These are phyloP conservation scores for Chlamydomonas sphaeroides DNA, from an alignment of 139 green algal genomes.

Conservation along the genomic window DNA sequence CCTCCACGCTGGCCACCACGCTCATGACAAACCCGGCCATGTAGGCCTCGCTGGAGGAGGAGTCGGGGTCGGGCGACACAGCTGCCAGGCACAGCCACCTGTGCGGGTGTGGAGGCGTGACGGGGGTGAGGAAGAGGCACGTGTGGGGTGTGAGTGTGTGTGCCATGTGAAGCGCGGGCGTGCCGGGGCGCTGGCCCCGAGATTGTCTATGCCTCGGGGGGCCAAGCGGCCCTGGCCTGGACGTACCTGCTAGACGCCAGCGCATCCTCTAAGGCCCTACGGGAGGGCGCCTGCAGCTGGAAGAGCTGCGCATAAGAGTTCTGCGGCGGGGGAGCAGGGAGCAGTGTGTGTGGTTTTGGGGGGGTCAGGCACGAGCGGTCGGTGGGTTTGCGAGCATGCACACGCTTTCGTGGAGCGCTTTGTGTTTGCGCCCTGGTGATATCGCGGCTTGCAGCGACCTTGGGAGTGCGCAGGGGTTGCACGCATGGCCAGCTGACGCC, in stretches of 20 bases:
- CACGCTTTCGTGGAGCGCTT: no score
- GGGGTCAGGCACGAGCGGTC: not conserved
- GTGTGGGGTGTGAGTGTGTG: not conserved
- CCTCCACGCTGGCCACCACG: constrained; percentile 11
- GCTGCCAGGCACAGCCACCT: constrained; percentile 32
- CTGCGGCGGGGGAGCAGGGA: not conserved
- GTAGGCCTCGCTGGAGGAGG: constrained; percentile 17
- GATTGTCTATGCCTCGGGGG: no score
- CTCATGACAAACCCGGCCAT: constrained; percentile 30
- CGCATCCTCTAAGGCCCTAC: constrained; percentile 18
- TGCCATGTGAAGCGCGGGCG: not conserved
- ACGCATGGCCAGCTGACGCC: no score
- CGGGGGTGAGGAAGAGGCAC: not conserved
- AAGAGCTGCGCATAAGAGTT: constrained; percentile 27
- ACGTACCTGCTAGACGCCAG: constrained; percentile 12
- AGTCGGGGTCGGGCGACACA: constrained; percentile 4
- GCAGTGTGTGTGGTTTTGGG: not conserved
- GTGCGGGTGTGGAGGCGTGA: not conserved
- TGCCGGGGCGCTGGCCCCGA: no score
- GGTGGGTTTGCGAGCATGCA: not conserved
- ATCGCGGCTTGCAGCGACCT: no score
- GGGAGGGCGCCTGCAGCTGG: constrained; percentile 1
- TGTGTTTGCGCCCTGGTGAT: no score
- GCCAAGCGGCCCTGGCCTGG: no score
- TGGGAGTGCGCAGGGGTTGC: no score